Percentiles rank a stretch among this genome's conserved stretches.
Conservation (phyloP, 2,329 filamentous ascomycete genomes). For the Claviceps sp. region DNA sequence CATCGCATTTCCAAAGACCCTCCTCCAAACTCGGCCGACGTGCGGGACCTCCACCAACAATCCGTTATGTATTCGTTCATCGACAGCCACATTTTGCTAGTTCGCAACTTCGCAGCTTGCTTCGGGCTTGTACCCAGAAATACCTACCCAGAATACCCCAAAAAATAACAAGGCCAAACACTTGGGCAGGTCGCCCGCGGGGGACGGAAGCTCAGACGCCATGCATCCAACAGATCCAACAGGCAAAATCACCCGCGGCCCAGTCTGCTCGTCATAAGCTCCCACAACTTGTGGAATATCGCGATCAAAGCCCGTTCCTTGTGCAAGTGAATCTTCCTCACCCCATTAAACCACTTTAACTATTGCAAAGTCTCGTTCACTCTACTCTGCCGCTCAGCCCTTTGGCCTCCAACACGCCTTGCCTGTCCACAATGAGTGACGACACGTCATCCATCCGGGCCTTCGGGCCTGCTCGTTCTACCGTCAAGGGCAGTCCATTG, state of each 20-base stretch:
- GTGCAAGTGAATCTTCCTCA: background rate
- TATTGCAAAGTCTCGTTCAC: background rate
- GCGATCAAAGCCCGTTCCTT: background rate
- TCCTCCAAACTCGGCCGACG: background rate
- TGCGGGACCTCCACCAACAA: background rate
- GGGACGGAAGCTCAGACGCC: background rate
- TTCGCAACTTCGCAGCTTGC: background rate
- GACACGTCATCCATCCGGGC: slow-evolving; percentile 43
- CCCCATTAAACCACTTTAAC: background rate
- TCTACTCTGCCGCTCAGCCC: background rate
- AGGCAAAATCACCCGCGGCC: background rate
- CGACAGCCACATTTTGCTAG: background rate
- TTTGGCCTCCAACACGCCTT: background rate
- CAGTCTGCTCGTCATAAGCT: background rate
- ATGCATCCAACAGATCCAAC: background rate
- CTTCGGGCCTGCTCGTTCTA: slow-evolving; percentile 53
- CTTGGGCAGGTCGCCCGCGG: background rate
- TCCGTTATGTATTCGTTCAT: background rate
- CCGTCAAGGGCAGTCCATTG: slow-evolving; percentile 47
- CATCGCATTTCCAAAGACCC: background rate
- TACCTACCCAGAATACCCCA: no score
- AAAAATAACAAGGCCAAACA: no score
- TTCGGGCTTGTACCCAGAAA: background rate
- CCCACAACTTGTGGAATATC: background rate
- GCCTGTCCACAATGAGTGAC: slow-evolving; percentile 21